Evolutionary conservation across 495 filamentous ascomycete genomes (phyloP).

Genomic region (Penicillium lividum): DNA sequence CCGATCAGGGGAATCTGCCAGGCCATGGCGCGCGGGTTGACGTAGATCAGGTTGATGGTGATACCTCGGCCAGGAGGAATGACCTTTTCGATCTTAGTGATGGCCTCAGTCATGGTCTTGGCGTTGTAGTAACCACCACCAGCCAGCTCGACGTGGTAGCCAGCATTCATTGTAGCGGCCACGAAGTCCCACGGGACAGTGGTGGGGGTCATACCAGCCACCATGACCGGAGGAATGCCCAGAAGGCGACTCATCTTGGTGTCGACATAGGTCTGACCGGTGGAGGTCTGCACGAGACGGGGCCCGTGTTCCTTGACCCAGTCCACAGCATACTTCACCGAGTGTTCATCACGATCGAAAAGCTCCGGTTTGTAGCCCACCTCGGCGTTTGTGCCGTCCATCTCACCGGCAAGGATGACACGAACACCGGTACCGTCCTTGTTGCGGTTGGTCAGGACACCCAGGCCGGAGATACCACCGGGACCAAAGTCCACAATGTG

Average conservation of each 20-base stretch:
- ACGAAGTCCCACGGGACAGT: slow-evolving; percentile 96
- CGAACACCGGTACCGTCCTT: slow-evolving; percentile 97
- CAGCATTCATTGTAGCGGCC: slow-evolving; percentile 92
- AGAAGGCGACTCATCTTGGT: slow-evolving; percentile 96
- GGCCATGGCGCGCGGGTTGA: slow-evolving; percentile 91
- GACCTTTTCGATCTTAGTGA: slow-evolving; percentile 83
- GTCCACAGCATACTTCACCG: slow-evolving; percentile 93
- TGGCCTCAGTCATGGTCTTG: slow-evolving; percentile 82
- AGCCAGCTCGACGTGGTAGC: slow-evolving; percentile 89
- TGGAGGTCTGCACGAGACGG: slow-evolving; percentile 79
- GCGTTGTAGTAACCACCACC: slow-evolving; percentile 94
- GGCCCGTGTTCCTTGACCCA: slow-evolving; percentile 98
- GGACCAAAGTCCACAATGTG: slow-evolving; percentile 97
- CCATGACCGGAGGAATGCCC: slow-evolving; percentile 86
- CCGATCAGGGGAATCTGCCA: slow-evolving; percentile 96
- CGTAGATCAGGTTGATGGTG: slow-evolving; percentile 93
- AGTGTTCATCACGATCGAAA: slow-evolving; percentile 92
- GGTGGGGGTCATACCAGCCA: slow-evolving; percentile 93
- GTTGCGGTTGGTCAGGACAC: slow-evolving; percentile 95
- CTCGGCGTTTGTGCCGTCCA: slow-evolving; percentile 85
- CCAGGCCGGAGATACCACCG: slow-evolving; percentile 92
- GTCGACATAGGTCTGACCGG: slow-evolving; percentile 86
- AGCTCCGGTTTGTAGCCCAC: slow-evolving; percentile 97
- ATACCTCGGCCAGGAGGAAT: slow-evolving; percentile 92
- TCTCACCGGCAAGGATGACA: slow-evolving; percentile 86